These are phyloP conservation scores for Brasilioporus rufonigricans DNA, from an alignment of 768 basidiomycete species.

Conservation along the genomic window DNA sequence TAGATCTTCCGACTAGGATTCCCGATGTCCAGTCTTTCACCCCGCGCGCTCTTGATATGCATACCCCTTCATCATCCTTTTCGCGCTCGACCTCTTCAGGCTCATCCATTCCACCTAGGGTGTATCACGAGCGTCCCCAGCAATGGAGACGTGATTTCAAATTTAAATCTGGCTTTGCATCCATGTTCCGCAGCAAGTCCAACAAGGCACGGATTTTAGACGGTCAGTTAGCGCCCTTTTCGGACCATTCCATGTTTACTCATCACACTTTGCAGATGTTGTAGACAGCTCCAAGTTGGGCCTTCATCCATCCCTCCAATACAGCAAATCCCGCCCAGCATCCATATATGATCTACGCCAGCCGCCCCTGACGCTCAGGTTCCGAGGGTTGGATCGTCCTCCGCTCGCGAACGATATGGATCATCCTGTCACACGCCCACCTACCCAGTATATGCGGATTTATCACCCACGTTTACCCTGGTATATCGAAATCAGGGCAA, in stretches of 20 bases:
- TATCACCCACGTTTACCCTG: slow-evolving; percentile 60
- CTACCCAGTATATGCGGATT: slow-evolving; percentile 49
- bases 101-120: slow-evolving; percentile 9
- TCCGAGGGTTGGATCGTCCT: slow-evolving; percentile 44
- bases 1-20: slow-evolving; percentile 17
- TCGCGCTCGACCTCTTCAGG: slow-evolving; percentile 16
- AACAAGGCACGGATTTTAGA: slow-evolving; percentile 8
- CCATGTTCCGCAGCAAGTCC: slow-evolving; percentile 27
- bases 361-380: slow-evolving; percentile 38
- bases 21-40: slow-evolving; percentile 17
- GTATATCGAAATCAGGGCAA: slow-evolving; percentile 58
- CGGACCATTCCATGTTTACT: background rate
- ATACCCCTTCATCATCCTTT: slow-evolving; percentile 27
- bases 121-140: slow-evolving; percentile 24
- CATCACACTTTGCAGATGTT: slow-evolving; percentile 8
- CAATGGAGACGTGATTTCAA: slow-evolving; percentile 33
- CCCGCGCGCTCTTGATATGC: slow-evolving; percentile 16
- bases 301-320: slow-evolving; percentile 23
- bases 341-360: slow-evolving; percentile 52
- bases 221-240: slow-evolving; percentile 15
- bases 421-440: slow-evolving; percentile 53
- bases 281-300: slow-evolving; percentile 27
- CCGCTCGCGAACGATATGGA: slow-evolving; percentile 50
- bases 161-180: slow-evolving; percentile 31
- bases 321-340: slow-evolving; percentile 33